Evolutionary conservation across 331 rosid genomes (phyloP).

Genomic region (Rosa hybrid): DNA sequence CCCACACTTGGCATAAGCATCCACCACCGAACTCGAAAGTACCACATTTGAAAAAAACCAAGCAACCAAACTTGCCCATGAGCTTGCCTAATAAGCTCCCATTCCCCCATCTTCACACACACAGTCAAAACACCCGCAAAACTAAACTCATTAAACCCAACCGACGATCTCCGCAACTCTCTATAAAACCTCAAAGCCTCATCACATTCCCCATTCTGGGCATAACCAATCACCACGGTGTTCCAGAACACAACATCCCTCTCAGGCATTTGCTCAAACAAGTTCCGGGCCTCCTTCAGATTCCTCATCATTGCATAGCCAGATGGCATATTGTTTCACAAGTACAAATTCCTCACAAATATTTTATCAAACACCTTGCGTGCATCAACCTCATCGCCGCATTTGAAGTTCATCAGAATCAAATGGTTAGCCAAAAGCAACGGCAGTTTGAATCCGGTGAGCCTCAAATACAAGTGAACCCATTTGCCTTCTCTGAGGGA

Average conservation of each 20-base stretch:
- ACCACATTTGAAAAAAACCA: constrained; percentile 67
- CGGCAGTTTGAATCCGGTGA: constrained; percentile 68
- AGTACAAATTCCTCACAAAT: constrained; percentile 61
- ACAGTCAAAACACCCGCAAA: constrained; percentile 72
- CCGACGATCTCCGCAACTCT: constrained; percentile 47
- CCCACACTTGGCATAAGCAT: too few relatives aligned
- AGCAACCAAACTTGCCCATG: constrained; percentile 74
- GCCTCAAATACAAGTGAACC: constrained; percentile 68
- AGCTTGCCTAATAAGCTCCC: constrained; percentile 63
- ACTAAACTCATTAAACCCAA: constrained; percentile 67
- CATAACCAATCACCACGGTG: constrained; percentile 67
- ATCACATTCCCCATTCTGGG: constrained; percentile 42
- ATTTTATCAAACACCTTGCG: constrained; percentile 80
- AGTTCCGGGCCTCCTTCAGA: constrained; percentile 50
- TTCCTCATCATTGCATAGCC: constrained; percentile 71
- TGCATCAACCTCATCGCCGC: constrained; percentile 55
- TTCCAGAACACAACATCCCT: constrained; percentile 83
- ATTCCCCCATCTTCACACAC: constrained; percentile 55
- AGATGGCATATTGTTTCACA: constrained; percentile 82
- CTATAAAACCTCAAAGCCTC: constrained; percentile 63
- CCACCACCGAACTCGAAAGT: constrained; percentile 54
- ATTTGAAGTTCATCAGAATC: constrained; percentile 55
- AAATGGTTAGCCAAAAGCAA: constrained; percentile 63
- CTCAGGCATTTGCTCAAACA: constrained; percentile 61
- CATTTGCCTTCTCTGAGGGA: constrained; percentile 56